Conservation (phyloP, 495 filamentous ascomycete species). For the Hypoxylon perforatum region DNA sequence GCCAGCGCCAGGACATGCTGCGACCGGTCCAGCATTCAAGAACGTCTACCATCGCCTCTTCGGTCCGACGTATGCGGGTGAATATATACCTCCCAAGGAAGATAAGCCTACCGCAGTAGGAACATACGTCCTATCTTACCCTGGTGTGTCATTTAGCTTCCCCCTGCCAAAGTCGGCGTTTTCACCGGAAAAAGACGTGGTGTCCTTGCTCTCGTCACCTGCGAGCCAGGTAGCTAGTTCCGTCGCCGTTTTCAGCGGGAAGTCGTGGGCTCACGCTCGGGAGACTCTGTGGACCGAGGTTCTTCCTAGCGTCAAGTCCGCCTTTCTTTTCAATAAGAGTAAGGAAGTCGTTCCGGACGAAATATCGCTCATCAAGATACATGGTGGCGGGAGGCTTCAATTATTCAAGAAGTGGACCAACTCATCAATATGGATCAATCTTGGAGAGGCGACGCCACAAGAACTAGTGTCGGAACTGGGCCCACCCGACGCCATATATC, state of each 20-base stretch:
- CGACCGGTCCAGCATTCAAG: slow-evolving; percentile 81
- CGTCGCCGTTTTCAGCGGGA: slow-evolving; percentile 88
- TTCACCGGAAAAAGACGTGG: slow-evolving; percentile 83
- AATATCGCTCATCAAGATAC: slow-evolving; percentile 79
- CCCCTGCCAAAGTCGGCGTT: slow-evolving; percentile 80
- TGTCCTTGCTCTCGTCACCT: slow-evolving; percentile 83
- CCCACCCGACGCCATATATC: slow-evolving; percentile 93
- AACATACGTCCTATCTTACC: slow-evolving; percentile 89
- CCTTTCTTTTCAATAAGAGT: slow-evolving; percentile 61
- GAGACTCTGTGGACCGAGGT: slow-evolving; percentile 77
- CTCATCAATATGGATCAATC: slow-evolving; percentile 70
- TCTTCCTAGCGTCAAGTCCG: slow-evolving; percentile 71
- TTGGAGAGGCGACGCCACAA: slow-evolving; percentile 88
- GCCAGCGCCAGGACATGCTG: slow-evolving; percentile 44
- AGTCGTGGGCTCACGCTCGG: slow-evolving; percentile 87
- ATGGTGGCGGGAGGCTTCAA: slow-evolving; percentile 80
- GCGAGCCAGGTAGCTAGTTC: slow-evolving; percentile 77
- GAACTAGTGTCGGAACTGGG: slow-evolving; percentile 90
- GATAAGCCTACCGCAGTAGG: slow-evolving; percentile 53
- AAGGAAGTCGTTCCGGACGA: slow-evolving; percentile 80
- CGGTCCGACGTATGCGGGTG: slow-evolving; percentile 90
- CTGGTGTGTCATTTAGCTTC: slow-evolving; percentile 92
- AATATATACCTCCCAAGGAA: slow-evolving; percentile 71
- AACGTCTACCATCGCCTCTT: slow-evolving; percentile 93
- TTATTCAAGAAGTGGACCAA: slow-evolving; percentile 70